These are phyloP conservation scores for Blastobotrys ciferrii DNA, from an alignment of 1,139 yeast genomes.

Conservation along the genomic window DNA sequence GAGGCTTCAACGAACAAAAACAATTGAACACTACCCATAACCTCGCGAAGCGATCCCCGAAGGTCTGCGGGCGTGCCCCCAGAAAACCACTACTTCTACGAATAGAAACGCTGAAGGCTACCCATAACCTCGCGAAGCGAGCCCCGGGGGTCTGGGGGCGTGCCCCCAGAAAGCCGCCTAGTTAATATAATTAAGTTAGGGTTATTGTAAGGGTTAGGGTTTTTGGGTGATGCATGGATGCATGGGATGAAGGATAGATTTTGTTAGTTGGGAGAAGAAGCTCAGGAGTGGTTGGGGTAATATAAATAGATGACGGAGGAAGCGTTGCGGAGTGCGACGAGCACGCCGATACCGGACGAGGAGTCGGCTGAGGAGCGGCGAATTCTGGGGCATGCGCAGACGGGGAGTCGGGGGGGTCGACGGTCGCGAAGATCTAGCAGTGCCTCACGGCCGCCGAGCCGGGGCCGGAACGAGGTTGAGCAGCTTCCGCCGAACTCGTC, in stretches of 20 bases:
- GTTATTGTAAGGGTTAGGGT: too few relatives aligned
- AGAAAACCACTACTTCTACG: too few relatives aligned
- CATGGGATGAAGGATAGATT: background rate
- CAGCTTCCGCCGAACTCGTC: conserved; percentile 25
- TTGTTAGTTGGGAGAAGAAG: background rate
- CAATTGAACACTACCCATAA: too few relatives aligned
- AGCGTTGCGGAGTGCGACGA: conserved; percentile 2
- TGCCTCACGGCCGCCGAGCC: background rate
- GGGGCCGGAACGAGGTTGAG: conserved; percentile 15
- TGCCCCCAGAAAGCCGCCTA: too few relatives aligned
- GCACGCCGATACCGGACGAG: conserved; percentile 3
- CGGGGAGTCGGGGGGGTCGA: background rate
- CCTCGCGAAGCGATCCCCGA: too few relatives aligned
- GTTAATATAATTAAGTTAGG: too few relatives aligned
- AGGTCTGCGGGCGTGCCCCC: too few relatives aligned
- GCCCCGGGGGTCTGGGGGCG: too few relatives aligned
- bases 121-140: too few relatives aligned
- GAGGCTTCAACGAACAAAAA: too few relatives aligned
- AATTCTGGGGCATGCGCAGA: background rate
- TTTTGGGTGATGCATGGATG: too few relatives aligned
- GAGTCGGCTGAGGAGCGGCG: conserved; percentile 1
- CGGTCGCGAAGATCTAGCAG: conserved; percentile 6
- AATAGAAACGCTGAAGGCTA: too few relatives aligned
- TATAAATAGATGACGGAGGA: background rate
- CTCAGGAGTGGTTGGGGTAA: background rate